Evolutionary conservation across 768 basidiomycete genomes (phyloP).

Genomic region (Fomitopsis serialis): DNA sequence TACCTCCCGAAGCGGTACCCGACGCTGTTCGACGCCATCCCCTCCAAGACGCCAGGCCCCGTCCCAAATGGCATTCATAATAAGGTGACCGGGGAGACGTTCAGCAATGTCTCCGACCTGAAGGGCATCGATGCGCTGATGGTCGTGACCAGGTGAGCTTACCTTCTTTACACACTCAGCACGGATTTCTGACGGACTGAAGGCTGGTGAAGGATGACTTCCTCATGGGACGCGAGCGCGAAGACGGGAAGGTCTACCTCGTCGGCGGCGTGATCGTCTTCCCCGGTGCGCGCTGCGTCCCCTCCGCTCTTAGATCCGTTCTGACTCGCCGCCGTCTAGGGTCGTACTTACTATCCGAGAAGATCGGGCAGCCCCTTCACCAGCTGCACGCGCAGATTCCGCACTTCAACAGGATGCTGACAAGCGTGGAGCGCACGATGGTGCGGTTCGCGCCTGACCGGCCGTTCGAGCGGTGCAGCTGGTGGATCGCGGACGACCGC

Average conservation of each 20-base stretch:
- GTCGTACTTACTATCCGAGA: conserved; percentile 27
- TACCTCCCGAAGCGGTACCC: conserved; percentile 31
- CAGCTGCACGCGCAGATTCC: conserved; percentile 26
- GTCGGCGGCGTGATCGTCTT: conserved; percentile 29
- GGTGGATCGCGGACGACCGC: conserved; percentile 30
- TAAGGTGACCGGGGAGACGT: conserved; percentile 22
- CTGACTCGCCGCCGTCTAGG: conserved; percentile 14
- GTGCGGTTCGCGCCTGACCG: conserved; percentile 27
- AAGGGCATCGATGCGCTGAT: conserved; percentile 23
- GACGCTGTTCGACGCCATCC: conserved; percentile 23
- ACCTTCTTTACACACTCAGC: background rate
- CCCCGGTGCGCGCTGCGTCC: conserved; percentile 16
- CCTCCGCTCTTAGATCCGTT: background rate
- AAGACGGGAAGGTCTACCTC: conserved; percentile 31
- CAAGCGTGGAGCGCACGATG: conserved; percentile 31
- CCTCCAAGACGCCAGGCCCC: background rate
- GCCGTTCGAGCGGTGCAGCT: conserved; percentile 31
- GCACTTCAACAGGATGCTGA: conserved; percentile 30
- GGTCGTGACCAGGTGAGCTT: conserved; percentile 21
- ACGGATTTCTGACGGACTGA: background rate
- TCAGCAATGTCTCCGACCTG: conserved; percentile 5
- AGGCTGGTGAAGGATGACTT: conserved; percentile 31
- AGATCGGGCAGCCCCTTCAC: conserved; percentile 25
- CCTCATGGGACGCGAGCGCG: conserved; percentile 29
- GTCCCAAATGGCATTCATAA: conserved; percentile 20